phyloP scores from a whole-genome alignment of 345 rosid genomes.

The Heritiera littoralis region DNA sequence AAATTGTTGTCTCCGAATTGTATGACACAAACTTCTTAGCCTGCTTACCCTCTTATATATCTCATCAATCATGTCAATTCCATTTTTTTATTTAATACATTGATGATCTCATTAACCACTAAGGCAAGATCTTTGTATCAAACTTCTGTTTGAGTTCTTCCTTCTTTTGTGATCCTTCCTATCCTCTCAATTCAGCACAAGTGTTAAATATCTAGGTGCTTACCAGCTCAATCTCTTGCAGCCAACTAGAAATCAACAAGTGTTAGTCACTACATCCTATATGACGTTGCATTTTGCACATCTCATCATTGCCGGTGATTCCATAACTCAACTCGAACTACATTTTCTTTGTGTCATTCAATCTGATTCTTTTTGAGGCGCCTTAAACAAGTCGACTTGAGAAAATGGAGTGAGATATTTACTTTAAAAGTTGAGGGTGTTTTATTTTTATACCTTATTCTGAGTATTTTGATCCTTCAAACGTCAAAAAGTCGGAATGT shows the following conservation, averaged over 20 bases:
- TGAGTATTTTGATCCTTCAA: not conserved
- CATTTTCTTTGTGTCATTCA: not conserved
- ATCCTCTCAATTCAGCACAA: slow-evolving; percentile 24
- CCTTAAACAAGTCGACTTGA: too few species aligned
- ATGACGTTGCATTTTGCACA: not conserved
- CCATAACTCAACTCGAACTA: slow-evolving; percentile 1
- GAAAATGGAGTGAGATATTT: too few species aligned
- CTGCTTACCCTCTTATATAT: slow-evolving; percentile 16
- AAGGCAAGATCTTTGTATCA: slow-evolving; percentile 27
- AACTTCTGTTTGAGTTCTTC: slow-evolving; percentile 21
- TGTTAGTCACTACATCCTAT: slow-evolving; percentile 14
- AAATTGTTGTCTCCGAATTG: slow-evolving; percentile 35
- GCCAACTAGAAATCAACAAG: slow-evolving; percentile 24
- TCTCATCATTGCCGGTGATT: not conserved
- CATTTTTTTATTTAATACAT: not conserved
- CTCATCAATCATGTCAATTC: slow-evolving; percentile 24
- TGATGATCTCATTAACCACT: slow-evolving; percentile 37
- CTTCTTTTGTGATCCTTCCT: slow-evolving; percentile 14
- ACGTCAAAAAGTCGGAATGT: not conserved
- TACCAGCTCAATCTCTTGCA: slow-evolving; percentile 18
- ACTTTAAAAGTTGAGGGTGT: too few species aligned
- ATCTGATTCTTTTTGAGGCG: too few species aligned
- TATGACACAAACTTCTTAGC: slow-evolving; percentile 32
- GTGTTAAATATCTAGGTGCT: slow-evolving; percentile 25
- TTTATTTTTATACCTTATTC: too few species aligned